Evolutionary conservation across 768 basidiomycete genomes (phyloP).

Genomic region (Tylopilus subfusipes): DNA sequence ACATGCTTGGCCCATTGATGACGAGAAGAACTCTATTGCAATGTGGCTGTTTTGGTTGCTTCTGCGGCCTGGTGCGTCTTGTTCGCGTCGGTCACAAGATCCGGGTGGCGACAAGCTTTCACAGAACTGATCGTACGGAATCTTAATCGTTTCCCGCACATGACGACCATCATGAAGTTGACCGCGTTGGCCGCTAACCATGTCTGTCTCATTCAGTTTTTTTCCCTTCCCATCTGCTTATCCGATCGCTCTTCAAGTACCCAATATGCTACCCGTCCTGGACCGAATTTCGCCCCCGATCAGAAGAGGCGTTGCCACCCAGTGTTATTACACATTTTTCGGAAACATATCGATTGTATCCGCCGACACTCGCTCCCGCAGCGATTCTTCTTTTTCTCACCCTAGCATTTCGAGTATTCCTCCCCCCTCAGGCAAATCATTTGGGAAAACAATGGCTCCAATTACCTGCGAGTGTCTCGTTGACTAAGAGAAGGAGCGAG

Average conservation of each 20-base stretch:
- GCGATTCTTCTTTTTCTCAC: constrained; percentile 71
- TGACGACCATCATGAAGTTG: constrained; percentile 51
- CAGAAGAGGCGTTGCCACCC: constrained; percentile 17
- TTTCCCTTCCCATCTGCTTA: background rate
- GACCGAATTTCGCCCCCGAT: constrained; percentile 49
- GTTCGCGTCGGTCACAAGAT: background rate
- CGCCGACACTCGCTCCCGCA: constrained; percentile 63
- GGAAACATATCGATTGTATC: constrained; percentile 42
- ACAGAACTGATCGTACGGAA: constrained; percentile 48
- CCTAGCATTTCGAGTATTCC: constrained; percentile 35
- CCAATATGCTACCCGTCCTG: constrained; percentile 54
- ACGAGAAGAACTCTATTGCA: constrained; percentile 51
- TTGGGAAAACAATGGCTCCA: constrained; percentile 7
- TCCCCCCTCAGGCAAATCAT: background rate
- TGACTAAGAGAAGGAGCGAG: constrained; percentile 30
- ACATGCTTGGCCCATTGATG: constrained; percentile 56
- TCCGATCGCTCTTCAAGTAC: constrained; percentile 46
- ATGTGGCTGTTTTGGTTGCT: constrained; percentile 84
- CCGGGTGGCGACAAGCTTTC: constrained; percentile 4
- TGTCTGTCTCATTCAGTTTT: constrained; percentile 34
- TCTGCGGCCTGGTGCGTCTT: constrained; percentile 51
- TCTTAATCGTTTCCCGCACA: constrained; percentile 41
- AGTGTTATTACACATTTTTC: constrained; percentile 41
- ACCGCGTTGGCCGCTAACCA: constrained; percentile 67
- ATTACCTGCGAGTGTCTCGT: constrained; percentile 12